Evolutionary conservation across 768 basidiomycete genomes (phyloP), one percentile per base, ranked within the genome.

Genomic region (Kwoniella botswanensis): DNA sequence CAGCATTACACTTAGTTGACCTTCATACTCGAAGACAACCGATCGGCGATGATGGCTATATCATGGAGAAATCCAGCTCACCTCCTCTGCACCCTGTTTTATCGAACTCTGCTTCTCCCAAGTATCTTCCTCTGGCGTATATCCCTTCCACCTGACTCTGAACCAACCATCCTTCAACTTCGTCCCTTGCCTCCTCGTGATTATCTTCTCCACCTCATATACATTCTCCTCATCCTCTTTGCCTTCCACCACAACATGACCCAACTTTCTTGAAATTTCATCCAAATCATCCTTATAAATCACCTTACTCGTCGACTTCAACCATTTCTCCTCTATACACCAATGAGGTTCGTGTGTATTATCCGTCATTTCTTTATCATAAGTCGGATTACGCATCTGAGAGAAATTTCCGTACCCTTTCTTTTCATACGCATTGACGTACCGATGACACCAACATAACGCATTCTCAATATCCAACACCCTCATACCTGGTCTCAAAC

Each of bases 381-480:
- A 65, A 18, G 18, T 54, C 11, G 53, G 63, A 6, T 22, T 26
- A 17, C 69, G 69, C 35, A 58, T 43, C 54, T 67, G 65, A 4
- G 94, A 91, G 77, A 95, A 86, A 82, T 96, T 93, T 78, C 93
- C 92, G 86, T 92, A 95, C 41, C 93, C 90, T 83, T 93, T 92
- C 64, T 93, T 90, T 26, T 95, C 85, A 73, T 94, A 93, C 71
- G 93, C 93, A 82, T 94, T 91, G 70, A 98, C 72, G 67, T 74
- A 77, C 7, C 76, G 71, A 65, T 77, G 74, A 69, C 62, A 64
- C 76, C 76, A 77, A 46, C 76, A 77, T 41, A 77, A 52, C 4
- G 76, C 64, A 65, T 77, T 77, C 56, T 75, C 76, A 52, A 72
- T 60, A 65, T 75, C 74, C 41, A 77, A 57, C 9, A 73, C 74